Base-by-base conservation (phyloP, 2,329 filamentous ascomycete species). In the Fusarium sp. region DNA sequence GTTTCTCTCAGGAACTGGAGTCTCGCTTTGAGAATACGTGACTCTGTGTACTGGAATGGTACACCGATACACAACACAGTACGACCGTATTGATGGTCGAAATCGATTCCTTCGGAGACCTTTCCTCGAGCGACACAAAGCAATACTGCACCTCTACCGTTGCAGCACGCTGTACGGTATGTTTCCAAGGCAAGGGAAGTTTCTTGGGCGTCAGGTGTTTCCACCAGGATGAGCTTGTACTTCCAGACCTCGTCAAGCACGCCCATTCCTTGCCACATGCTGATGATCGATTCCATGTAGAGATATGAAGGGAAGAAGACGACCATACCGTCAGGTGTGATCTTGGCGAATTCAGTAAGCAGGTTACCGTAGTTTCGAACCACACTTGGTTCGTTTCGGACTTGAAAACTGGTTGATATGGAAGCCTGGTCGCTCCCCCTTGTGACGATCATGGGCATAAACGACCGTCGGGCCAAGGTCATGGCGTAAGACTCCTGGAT, bases 241-340 rank as follows among this genome's bases (percentile, higher is more conserved):
- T 97, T 97, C 96, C 96, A 99, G 33, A 99, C 94, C 77, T 96
- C 92, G 80, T 99, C 96, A 36, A 99, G 84, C 67, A 98, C 97
- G 28, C 94, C 94, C 94, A 98, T 98, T 57, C 93, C 94, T 79
- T 99, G 96, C 96, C 96, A 99, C 89, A 97, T 97, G 78, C 92
- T 95, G 78, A 99, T 97, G 77, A 98, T 98, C 53, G 92, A 96
- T 78, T 99, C 96, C 96, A 99, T 98, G 82, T 99, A 99, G 2
- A 99, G 86, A 75, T 99, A 99, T 0, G 94, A 97, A 0, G 96
- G 97, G 78, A 99, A 99, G 84, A 99, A 99, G 38, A 99, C 96
- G n/a, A 99, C 96, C 79, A 99, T 90, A 33, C 96, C 96, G 75
- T 99, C 96, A 0, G 96, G 97, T 0, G 96, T 99, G 69, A 98